Evolutionary conservation across 2,329 filamentous ascomycete genomes (phyloP).

Genomic region (Venturia carpophila): DNA sequence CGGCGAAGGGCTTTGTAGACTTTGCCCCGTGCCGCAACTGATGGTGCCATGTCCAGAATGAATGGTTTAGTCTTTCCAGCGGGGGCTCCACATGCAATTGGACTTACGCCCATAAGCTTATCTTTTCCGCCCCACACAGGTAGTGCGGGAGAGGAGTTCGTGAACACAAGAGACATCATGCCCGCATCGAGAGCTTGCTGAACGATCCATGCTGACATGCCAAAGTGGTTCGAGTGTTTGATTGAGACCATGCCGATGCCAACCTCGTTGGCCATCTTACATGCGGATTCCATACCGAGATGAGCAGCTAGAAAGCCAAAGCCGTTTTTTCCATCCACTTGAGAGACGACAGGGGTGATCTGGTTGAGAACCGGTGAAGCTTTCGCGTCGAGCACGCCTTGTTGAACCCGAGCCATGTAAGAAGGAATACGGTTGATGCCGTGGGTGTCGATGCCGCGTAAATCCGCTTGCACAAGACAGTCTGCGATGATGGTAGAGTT

Average conservation of each 20-base stretch:
- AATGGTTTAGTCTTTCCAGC: slow-evolving; percentile 54
- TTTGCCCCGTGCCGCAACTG: slow-evolving; percentile 62
- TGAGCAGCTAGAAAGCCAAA: slow-evolving; percentile 69
- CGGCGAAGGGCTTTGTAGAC: slow-evolving; percentile 62
- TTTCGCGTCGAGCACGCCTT: slow-evolving; percentile 56
- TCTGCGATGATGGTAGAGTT: slow-evolving; percentile 41
- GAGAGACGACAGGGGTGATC: slow-evolving; percentile 63
- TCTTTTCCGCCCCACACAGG: slow-evolving; percentile 61
- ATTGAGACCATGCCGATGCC: slow-evolving; percentile 71
- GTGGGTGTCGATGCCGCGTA: slow-evolving; percentile 73
- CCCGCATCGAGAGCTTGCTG: slow-evolving; percentile 65
- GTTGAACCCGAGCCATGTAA: slow-evolving; percentile 65
- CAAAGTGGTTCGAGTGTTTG: slow-evolving; percentile 73
- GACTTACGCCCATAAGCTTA: slow-evolving; percentile 66
- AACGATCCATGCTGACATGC: slow-evolving; percentile 75
- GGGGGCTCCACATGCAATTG: slow-evolving; percentile 68
- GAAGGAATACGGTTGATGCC: slow-evolving; percentile 71
- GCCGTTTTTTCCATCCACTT: slow-evolving; percentile 59
- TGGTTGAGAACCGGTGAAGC: slow-evolving; percentile 53
- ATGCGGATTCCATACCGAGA: slow-evolving; percentile 57
- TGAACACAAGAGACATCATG: slow-evolving; percentile 56
- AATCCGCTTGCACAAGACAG: slow-evolving; percentile 65
- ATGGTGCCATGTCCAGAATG: slow-evolving; percentile 68
- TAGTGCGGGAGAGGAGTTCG: slow-evolving; percentile 58
- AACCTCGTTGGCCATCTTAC: slow-evolving; percentile 54